Percentiles rank a stretch among this genome's conserved stretches.
phyloP scores from a whole-genome alignment of 805 yeast genomes.

The Candida dajiaensis region DNA sequence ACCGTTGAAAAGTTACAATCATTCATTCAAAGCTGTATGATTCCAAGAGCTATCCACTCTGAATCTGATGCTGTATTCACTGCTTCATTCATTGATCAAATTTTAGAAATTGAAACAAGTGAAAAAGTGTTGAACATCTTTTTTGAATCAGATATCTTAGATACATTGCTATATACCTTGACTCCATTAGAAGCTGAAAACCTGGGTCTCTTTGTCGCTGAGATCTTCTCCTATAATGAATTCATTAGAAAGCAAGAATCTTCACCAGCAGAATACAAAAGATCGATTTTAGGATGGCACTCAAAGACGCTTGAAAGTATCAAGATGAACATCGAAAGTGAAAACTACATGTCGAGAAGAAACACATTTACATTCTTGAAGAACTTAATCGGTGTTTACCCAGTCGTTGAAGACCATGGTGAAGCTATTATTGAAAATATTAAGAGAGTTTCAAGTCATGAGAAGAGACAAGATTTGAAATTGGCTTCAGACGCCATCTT shows the following conservation, averaged over 20 bases:
- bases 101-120: slow-evolving; percentile 40
- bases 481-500: slow-evolving; percentile 68
- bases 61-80: slow-evolving; percentile 75
- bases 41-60: slow-evolving; percentile 76
- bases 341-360: slow-evolving; percentile 71
- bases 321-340: slow-evolving; percentile 26
- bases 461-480: slow-evolving; percentile 73
- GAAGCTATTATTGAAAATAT: slow-evolving; percentile 42
- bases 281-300: slow-evolving; percentile 50
- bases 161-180: slow-evolving; percentile 57
- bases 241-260: slow-evolving; percentile 35
- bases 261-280: slow-evolving; percentile 26
- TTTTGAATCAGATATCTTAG: slow-evolving; percentile 42
- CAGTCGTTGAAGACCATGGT: slow-evolving; percentile 63
- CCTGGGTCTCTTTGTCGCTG: slow-evolving; percentile 66
- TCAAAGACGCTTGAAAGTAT: slow-evolving; percentile 31
- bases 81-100: slow-evolving; percentile 51
- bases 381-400: slow-evolving; percentile 56
- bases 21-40: slow-evolving; percentile 57
- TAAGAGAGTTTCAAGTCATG: slow-evolving; percentile 42
- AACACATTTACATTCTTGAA: slow-evolving; percentile 77
- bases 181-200: slow-evolving; percentile 80
- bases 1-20: slow-evolving; percentile 20
- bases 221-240: slow-evolving; percentile 43
- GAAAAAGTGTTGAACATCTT: slow-evolving; percentile 38